Conservation (phyloP, 805 yeast genomes). For the Zygoascus flipseniorum region DNA sequence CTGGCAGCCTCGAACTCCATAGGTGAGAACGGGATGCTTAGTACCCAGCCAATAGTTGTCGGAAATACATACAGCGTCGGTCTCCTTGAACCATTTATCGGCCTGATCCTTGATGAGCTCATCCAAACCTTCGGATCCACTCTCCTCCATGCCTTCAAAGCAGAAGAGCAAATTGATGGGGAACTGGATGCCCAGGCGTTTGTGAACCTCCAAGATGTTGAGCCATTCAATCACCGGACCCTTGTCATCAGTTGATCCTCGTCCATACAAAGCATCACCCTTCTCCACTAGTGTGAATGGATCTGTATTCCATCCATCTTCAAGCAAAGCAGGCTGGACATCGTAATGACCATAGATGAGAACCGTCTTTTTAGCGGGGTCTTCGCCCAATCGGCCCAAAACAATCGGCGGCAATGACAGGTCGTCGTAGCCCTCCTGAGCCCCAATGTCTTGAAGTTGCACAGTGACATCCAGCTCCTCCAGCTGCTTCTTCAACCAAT, state of each 20-base stretch:
- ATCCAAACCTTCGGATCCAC: conserved; percentile 90
- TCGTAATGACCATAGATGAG: conserved; percentile 96
- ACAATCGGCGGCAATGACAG: conserved; percentile 89
- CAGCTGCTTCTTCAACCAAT: conserved; percentile 66
- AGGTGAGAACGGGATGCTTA: conserved; percentile 90
- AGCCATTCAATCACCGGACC: conserved; percentile 98
- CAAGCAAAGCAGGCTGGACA: conserved; percentile 89
- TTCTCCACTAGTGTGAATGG: conserved; percentile 74
- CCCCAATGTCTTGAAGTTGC: conserved; percentile 76
- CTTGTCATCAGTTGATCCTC: conserved; percentile 97
- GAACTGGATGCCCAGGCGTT: conserved; percentile 69
- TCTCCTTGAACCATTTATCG: conserved; percentile 67
- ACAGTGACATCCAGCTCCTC: conserved; percentile 69
- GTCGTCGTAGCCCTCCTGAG: conserved; percentile 61
- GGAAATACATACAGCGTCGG: conserved; percentile 90
- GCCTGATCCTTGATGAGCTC: conserved; percentile 75
- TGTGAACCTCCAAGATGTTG: conserved; percentile 86
- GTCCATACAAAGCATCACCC: conserved; percentile 62
- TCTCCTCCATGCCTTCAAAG: conserved; percentile 99
- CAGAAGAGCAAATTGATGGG: conserved; percentile 91
- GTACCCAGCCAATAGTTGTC: conserved; percentile 99
- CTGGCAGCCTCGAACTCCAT: conserved; percentile 94
- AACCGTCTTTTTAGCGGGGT: conserved; percentile 77
- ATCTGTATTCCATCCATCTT: conserved; percentile 94
- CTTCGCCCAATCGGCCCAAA: conserved; percentile 78